Conservation (phyloP, 1,139 yeast genomes). For the Blastobotrys elegans region DNA sequence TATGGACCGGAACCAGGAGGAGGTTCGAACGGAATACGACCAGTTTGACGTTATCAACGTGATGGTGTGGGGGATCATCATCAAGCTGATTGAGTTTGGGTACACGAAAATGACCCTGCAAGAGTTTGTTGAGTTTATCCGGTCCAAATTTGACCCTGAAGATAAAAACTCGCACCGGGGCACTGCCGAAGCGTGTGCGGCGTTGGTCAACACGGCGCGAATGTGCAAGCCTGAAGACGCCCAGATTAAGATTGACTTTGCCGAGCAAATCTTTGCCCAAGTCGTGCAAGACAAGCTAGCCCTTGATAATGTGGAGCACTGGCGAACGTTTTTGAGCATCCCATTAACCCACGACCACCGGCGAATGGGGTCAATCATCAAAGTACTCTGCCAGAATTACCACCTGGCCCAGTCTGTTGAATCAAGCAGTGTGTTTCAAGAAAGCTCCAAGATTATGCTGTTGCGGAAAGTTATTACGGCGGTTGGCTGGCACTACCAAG, state of each 20-base stretch:
- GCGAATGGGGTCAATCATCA: slow-evolving; percentile 53
- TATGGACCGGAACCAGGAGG: slow-evolving; percentile 42
- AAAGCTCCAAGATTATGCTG: slow-evolving; percentile 59
- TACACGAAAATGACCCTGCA: slow-evolving; percentile 22
- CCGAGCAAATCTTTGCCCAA: slow-evolving; percentile 46
- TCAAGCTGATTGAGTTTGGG: slow-evolving; percentile 26
- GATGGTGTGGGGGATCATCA: slow-evolving; percentile 23
- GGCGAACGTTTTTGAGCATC: slow-evolving; percentile 80
- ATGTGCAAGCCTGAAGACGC: slow-evolving; percentile 21
- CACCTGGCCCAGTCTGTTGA: slow-evolving; percentile 36
- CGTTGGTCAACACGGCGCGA: slow-evolving; percentile 28
- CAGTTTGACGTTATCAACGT: slow-evolving; percentile 28
- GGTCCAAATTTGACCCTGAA: slow-evolving; percentile 21
- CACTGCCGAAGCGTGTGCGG: slow-evolving; percentile 36
- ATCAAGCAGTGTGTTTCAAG: slow-evolving; percentile 47
- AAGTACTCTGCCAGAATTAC: slow-evolving; percentile 39
- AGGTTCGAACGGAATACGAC: slow-evolving; percentile 33
- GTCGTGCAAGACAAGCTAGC: slow-evolving; percentile 59
- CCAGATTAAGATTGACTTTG: slow-evolving; percentile 38
- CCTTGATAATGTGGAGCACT: slow-evolving; percentile 70
- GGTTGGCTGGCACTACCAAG: slow-evolving; percentile 49
- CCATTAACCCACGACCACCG: slow-evolving; percentile 51
- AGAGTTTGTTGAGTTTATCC: slow-evolving; percentile 21
- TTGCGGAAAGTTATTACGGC: slow-evolving; percentile 52
- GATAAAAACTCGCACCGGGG: slow-evolving; percentile 38